Conservation (phyloP, 2,329 filamentous ascomycete species). For the Ceratocystis ficicola region DNA sequence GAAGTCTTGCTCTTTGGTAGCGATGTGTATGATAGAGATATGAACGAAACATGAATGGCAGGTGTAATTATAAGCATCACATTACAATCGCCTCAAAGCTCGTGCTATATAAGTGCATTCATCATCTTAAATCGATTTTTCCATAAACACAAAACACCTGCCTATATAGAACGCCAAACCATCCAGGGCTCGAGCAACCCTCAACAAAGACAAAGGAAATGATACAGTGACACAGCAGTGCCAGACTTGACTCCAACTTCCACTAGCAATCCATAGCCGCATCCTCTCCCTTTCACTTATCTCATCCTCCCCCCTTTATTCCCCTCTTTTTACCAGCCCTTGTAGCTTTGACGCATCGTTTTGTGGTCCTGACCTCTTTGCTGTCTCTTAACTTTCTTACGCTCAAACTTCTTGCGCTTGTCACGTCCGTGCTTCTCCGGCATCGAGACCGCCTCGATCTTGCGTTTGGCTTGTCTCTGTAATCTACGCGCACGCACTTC, state of each 20-base stretch:
- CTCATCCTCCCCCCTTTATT: background rate
- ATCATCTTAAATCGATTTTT: background rate
- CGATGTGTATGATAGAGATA: constrained; percentile 10
- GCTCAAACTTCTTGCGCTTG: constrained; percentile 73
- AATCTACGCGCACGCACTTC: constrained; percentile 60
- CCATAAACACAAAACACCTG: constrained; percentile 20
- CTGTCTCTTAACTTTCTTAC: constrained; percentile 73
- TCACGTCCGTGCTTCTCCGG: constrained; percentile 67
- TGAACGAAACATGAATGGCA: no score
- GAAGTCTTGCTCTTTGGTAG: background rate
- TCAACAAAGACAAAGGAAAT: constrained; percentile 13
- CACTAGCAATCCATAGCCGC: background rate
- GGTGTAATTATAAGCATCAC: no score
- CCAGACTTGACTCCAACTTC: background rate
- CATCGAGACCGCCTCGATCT: constrained; percentile 71
- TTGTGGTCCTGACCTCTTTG: constrained; percentile 63
- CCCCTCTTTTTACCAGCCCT: constrained; percentile 29
- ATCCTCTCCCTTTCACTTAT: no score
- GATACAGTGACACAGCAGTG: constrained; percentile 6
- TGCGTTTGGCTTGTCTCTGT: constrained; percentile 68
- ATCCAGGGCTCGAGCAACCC: constrained; percentile 23
- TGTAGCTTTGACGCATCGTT: constrained; percentile 59
- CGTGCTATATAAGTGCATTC: background rate
- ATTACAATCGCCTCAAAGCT: no score
- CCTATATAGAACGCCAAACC: constrained; percentile 26